Evolutionary conservation across 2,329 filamentous ascomycete genomes (phyloP).

Genomic region (Penicillium fuscoglaucum): DNA sequence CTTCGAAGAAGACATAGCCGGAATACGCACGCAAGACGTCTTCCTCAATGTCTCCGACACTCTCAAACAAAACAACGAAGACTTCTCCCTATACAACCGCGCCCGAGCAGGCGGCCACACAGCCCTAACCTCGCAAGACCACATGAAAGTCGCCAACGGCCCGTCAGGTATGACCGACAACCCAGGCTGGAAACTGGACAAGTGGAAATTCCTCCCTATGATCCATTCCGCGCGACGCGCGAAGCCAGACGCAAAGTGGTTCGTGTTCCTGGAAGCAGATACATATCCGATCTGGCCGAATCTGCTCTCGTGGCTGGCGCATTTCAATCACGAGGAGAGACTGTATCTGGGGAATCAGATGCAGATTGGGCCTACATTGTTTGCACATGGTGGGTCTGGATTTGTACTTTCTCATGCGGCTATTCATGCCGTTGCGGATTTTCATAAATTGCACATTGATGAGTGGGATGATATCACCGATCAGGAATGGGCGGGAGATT

Average conservation of each 20-base stretch:
- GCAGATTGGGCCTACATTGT: constrained; percentile 46
- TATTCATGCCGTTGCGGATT: constrained; percentile 44
- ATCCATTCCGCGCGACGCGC: constrained; percentile 49
- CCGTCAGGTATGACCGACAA: constrained; percentile 39
- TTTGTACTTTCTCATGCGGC: constrained; percentile 52
- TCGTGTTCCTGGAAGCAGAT: constrained; percentile 57
- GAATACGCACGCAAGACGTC: constrained; percentile 52
- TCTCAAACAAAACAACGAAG: constrained; percentile 13
- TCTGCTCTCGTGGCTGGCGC: constrained; percentile 52
- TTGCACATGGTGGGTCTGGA: constrained; percentile 53
- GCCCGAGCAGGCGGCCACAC: constrained; percentile 42
- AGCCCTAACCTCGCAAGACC: constrained; percentile 32
- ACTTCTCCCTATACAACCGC: constrained; percentile 40
- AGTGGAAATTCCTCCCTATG: constrained; percentile 58
- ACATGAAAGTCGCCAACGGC: constrained; percentile 33
- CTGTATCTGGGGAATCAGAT: constrained; percentile 55
- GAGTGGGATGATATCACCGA: constrained; percentile 46
- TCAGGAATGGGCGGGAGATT: constrained; percentile 48
- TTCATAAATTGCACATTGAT: constrained; percentile 40
- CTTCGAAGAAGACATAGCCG: constrained; percentile 53
- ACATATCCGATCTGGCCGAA: constrained; percentile 56
- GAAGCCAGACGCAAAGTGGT: constrained; percentile 54
- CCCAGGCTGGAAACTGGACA: constrained; percentile 52
- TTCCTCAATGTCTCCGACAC: constrained; percentile 43
- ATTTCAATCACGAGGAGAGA: constrained; percentile 46